Percentiles rank a stretch among this genome's conserved stretches.
Conservation (phyloP, 805 yeast species). For the Lachancea sp. region DNA sequence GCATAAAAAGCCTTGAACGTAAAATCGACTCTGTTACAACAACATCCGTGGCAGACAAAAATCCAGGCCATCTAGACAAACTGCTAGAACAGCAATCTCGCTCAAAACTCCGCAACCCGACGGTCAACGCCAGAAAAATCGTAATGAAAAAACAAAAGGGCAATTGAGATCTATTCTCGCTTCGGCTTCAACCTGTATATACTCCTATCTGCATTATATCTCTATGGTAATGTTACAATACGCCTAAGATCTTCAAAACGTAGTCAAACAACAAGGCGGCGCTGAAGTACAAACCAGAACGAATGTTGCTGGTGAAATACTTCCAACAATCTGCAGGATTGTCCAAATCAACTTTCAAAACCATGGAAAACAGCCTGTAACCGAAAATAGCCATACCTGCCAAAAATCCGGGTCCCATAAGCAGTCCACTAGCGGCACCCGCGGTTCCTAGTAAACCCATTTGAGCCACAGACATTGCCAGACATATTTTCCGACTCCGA, state of each 20-base stretch:
- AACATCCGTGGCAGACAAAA: not conserved
- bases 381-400: constrained; percentile 62
- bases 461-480: constrained; percentile 62
- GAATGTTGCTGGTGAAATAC: constrained; percentile 68
- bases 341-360: constrained; percentile 68
- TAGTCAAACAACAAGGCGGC: constrained; percentile 64
- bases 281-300: constrained; percentile 65
- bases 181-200: not conserved
- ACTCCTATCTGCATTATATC: not conserved
- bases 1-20: constrained; percentile 15
- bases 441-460: constrained; percentile 55
- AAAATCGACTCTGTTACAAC: not conserved
- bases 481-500: constrained; percentile 61
- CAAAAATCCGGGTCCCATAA: constrained; percentile 80
- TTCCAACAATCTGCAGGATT: constrained; percentile 78
- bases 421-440: constrained; percentile 58
- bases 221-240: constrained; percentile 14
- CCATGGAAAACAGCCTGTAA: constrained; percentile 61
- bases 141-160: constrained; percentile 9
- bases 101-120: constrained; percentile 13
- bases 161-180: no score
- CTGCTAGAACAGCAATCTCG: constrained; percentile 17
- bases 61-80: constrained; percentile 11
- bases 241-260: constrained; percentile 36
- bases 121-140: constrained; percentile 6